Percentiles rank a stretch among this genome's conserved stretches.
These are phyloP conservation scores for Boletales sp. DNA, from an alignment of 768 basidiomycete species.

Conservation along the genomic window DNA sequence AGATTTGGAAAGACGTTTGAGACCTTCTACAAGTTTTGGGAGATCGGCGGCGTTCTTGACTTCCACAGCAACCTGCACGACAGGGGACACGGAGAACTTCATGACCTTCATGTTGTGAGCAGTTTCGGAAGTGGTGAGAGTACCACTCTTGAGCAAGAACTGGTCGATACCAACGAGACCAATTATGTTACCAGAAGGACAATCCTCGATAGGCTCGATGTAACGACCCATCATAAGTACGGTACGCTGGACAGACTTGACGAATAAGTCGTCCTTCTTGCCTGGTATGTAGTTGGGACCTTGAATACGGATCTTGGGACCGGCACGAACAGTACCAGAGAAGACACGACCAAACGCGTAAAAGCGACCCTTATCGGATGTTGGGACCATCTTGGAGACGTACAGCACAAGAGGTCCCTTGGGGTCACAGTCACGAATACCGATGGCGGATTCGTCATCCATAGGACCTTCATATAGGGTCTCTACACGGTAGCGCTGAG, in stretches of 20 bases:
- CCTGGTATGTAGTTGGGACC: constrained; percentile 98
- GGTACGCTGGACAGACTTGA: constrained; percentile 98
- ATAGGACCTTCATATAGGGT: constrained; percentile 99
- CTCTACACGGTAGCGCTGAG: constrained; percentile 98
- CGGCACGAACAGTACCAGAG: constrained; percentile 94
- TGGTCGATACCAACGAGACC: constrained; percentile 99
- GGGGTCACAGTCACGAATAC: constrained; percentile 97
- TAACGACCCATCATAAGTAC: constrained; percentile 99
- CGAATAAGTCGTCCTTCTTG: constrained; percentile 96
- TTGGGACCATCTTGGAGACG: constrained; percentile 99
- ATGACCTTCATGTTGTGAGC: constrained; percentile 99
- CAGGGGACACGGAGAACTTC: constrained; percentile 99
- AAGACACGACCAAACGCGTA: constrained; percentile 99
- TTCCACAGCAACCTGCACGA: constrained; percentile 98
- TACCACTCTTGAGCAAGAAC: constrained; percentile 99
- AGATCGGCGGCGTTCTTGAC: constrained; percentile 99
- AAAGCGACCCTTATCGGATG: constrained; percentile 99
- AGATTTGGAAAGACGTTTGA: constrained; percentile 99
- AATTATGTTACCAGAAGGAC: constrained; percentile 97
- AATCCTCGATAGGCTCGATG: constrained; percentile 98
- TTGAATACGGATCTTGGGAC: constrained; percentile 99
- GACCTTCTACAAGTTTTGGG: constrained; percentile 99
- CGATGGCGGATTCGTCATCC: constrained; percentile 99
- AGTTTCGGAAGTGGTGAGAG: constrained; percentile 94
- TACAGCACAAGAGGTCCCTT: constrained; percentile 95